A percentile compares a stretch with the other conserved stretches of the same genome.
Evolutionary conservation across 164 flowering plant species (phyloP).

Genomic region (Houttuynia cordata): DNA sequence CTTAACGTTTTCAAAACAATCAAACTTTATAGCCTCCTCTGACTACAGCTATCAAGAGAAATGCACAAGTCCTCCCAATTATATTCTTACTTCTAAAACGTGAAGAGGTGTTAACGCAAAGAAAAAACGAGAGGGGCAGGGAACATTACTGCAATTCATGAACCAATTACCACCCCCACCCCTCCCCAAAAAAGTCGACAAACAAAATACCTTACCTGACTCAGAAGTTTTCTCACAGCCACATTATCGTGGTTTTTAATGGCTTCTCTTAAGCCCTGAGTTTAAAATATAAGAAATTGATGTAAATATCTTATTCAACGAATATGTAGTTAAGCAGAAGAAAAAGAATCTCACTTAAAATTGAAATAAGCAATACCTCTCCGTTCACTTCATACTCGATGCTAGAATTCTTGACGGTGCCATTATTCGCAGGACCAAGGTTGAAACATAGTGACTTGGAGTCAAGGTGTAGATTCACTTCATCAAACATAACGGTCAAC

Average conservation of each 20-base stretch:
- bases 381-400: constrained; percentile 71
- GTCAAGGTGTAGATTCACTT: too few species aligned
- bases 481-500: too few species aligned
- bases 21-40: not conserved
- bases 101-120: too few species aligned
- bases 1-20: not conserved
- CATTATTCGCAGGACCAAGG: constrained; percentile 33
- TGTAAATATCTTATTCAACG: not conserved
- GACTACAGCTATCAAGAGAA: too few species aligned
- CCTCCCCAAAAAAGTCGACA: not conserved
- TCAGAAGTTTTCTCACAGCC: constrained; percentile 64
- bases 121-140: too few species aligned
- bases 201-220: constrained; percentile 34
- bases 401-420: constrained; percentile 21
- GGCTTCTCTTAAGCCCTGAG: constrained; percentile 91
- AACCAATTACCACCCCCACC: too few species aligned
- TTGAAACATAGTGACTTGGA: too few species aligned
- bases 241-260: constrained; percentile 64
- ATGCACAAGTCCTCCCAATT: too few species aligned
- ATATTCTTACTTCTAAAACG: too few species aligned
- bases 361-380: constrained; percentile 45
- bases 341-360: not conserved
- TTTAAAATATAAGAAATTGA: constrained; percentile 1
- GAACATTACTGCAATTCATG: too few species aligned
- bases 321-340: not conserved